A percentile compares a stretch with the other conserved stretches of the same genome.
These are phyloP conservation scores for Colletotrichum melonis DNA, from an alignment of 2,329 filamentous ascomycete genomes.

Conservation along the genomic window DNA sequence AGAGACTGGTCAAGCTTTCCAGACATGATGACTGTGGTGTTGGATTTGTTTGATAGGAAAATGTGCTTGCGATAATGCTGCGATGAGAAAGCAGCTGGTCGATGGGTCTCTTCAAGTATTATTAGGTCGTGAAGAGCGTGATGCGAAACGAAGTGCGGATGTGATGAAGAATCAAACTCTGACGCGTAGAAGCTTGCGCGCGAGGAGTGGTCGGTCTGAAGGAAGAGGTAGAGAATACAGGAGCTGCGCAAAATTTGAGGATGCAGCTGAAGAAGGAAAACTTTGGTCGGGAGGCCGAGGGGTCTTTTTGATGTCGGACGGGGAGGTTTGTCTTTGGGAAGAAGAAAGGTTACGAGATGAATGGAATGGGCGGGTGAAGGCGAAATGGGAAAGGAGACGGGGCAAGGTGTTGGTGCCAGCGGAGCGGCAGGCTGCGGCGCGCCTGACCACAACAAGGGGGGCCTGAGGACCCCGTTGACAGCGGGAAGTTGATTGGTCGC, in stretches of 20 bases:
- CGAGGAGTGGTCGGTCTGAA: conserved; percentile 17
- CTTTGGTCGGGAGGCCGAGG: conserved; percentile 4
- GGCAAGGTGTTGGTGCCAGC: conserved; percentile 14
- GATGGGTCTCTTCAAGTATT: conserved; percentile 5
- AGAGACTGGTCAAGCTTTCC: conserved; percentile 97
- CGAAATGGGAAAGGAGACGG: conserved; percentile 33
- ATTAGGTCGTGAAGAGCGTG: conserved; percentile 12
- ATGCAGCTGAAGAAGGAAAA: conserved; percentile 14
- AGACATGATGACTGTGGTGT: conserved; percentile 73
- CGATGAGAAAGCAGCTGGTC: conserved; percentile 17
- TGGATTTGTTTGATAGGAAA: neutral
- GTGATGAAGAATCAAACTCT: conserved; percentile 9
- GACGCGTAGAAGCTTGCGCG: conserved; percentile 26
- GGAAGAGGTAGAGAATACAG: conserved; percentile 13
- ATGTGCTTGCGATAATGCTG: conserved; percentile 3
- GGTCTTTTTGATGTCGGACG: neutral
- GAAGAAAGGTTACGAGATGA: conserved; percentile 19
- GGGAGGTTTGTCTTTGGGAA: conserved; percentile 13
- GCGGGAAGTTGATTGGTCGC: neutral
- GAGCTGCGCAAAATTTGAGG: conserved; percentile 9
- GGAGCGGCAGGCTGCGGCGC: conserved; percentile 24
- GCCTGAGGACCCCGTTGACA: neutral
- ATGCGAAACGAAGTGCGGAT: conserved; percentile 8
- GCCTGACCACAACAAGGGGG: conserved; percentile 35
- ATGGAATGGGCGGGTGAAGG: conserved; percentile 7